Conservation (phyloP, 768 basidiomycete genomes). For the Pholiota molesta region DNA sequence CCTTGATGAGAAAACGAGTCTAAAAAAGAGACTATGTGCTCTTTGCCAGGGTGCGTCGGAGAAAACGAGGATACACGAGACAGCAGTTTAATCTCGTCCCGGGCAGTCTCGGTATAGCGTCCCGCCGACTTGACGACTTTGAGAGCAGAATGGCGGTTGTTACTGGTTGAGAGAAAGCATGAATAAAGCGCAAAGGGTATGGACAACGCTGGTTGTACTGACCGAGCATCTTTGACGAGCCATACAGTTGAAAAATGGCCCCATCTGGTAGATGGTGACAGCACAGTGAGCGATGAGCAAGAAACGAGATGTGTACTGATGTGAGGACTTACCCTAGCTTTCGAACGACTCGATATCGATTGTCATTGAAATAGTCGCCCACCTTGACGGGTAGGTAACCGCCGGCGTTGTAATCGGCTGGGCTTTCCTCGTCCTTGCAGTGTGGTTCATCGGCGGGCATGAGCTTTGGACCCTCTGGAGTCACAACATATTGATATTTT, state of each 20-base stretch:
- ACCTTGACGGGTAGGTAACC: slow-evolving; percentile 84
- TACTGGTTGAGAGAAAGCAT: slow-evolving; percentile 40
- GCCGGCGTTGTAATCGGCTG: slow-evolving; percentile 82
- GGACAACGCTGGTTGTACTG: slow-evolving; percentile 33
- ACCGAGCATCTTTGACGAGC: slow-evolving; percentile 83
- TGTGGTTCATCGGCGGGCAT: slow-evolving; percentile 67
- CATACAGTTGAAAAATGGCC: slow-evolving; percentile 96
- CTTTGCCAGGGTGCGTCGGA: slow-evolving; percentile 76
- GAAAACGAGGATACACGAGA: slow-evolving; percentile 72
- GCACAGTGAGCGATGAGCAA: slow-evolving; percentile 29
- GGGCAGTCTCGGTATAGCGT: slow-evolving; percentile 94
- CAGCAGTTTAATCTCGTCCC: slow-evolving; percentile 94
- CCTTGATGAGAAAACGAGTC: slow-evolving; percentile 85
- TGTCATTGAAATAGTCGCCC: slow-evolving; percentile 81
- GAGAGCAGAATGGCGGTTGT: slow-evolving; percentile 80
- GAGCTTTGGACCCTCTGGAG: slow-evolving; percentile 67
- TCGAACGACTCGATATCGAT: slow-evolving; percentile 82
- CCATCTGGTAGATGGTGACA: slow-evolving; percentile 58
- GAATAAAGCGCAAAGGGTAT: slow-evolving; percentile 15
- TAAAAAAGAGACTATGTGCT: slow-evolving; percentile 85
- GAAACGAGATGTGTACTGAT: slow-evolving; percentile 11
- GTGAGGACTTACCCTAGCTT: slow-evolving; percentile 75
- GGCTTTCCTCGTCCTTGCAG: slow-evolving; percentile 78
- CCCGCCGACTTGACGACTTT: slow-evolving; percentile 96
- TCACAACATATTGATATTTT: slow-evolving; percentile 78